Base-by-base conservation (phyloP, 768 basidiomycete species). In the Naganishia vishniacii region DNA sequence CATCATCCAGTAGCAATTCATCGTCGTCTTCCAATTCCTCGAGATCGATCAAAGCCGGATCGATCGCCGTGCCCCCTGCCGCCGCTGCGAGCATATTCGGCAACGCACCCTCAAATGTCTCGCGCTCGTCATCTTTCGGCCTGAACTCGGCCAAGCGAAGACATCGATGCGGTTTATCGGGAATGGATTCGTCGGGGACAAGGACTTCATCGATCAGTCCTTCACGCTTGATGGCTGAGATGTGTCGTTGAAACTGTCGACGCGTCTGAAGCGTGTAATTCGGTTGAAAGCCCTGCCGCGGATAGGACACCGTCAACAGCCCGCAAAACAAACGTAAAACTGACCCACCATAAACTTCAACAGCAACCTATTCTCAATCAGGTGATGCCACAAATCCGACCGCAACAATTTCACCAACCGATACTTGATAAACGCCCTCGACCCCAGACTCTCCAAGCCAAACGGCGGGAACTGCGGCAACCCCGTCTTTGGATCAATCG, bases 91-190 rank as follows among this genome's bases (percentile, higher is more conserved):
- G n/a, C 9, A 41, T 48, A 28, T 53, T 26, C 26, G 42, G 56
- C 20, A 28, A 34, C 15, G 12, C 45, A 15, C 48, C 61, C 15
- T 59, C 61, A 31, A 67, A 61, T 20, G 48, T 48, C 28, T 67
- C 65, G 5, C 29, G 13, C 15, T 59, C 61, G 37, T 56, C 34
- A 1, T 34, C 8, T 16, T 47, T 59, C 12, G 65, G 60, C 32
- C 65, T 49, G 32, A 62, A 63, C 56, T 67, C 61, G 11, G 65
- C 59, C 34, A 67, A 42, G 29, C 65, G 29, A 18, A 67, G 23
- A 42, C 65, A 67, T 9, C 61, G 40, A 46, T 59, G 53, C 23
- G 44, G 40, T 26, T 41, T 59, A 20, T 59, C 48, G 12, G 26
- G 42, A 12, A 23, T 40, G 23, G 7, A 26, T 25, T 34, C 29